Conservation (phyloP, 2,329 filamentous ascomycete species). For the Botrytis sinoallii region DNA sequence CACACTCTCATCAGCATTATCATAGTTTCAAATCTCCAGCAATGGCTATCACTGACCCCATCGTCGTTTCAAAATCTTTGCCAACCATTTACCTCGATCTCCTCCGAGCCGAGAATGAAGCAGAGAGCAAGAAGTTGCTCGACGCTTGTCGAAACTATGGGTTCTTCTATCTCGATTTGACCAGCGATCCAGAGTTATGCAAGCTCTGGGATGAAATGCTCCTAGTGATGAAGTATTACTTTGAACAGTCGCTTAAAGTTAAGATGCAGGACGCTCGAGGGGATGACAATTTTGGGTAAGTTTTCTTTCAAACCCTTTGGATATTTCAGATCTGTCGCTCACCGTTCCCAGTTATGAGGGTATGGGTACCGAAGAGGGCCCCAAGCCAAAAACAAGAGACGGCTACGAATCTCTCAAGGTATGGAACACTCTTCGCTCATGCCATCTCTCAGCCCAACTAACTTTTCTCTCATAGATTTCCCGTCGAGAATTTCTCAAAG, state of each 20-base stretch:
- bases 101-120: neutral
- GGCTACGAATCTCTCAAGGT: neutral
- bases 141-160: neutral
- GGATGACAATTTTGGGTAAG: neutral
- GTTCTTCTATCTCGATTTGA: neutral
- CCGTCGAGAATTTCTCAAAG: neutral
- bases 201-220: neutral
- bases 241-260: neutral
- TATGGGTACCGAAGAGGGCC: neutral
- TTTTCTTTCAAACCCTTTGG: neutral
- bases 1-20: neutral
- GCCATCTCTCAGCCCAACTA: neutral
- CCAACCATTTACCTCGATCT: neutral
- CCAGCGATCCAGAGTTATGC: neutral
- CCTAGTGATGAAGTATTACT: neutral
- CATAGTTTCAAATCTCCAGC: neutral
- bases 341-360: neutral
- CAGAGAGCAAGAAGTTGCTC: neutral
- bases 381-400: neutral
- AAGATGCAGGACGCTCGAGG: neutral
- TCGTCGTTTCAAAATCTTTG: neutral
- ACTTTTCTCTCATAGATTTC: neutral
- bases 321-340: neutral
- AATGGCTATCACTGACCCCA: neutral
- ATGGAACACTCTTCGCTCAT: neutral